Base-by-base conservation (phyloP, 306 rosid species). In the Cucumis cinereus region DNA sequence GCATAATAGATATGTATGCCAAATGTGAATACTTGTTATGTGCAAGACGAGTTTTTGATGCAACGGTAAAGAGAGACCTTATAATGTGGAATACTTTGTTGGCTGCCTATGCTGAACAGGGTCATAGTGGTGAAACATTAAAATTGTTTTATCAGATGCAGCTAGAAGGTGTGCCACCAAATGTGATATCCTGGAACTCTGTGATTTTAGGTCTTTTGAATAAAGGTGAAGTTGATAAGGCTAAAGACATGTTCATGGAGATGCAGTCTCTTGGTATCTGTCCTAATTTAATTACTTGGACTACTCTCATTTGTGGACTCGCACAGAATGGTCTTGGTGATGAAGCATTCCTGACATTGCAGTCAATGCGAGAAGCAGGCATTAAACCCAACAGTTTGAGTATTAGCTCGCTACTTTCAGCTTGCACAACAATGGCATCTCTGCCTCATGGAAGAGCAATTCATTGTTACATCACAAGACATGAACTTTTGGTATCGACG, bases 101-200 rank as follows among this genome's bases (percentile, higher is more conserved):
- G 83, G 91, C 94, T 3, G 86, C 96, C 54, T 88, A 80, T 81
- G 97, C 98, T 15, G 89, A 88, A 78, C 62, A 77, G 60, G 92
- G 96, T 50, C 82, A 81, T 64, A 87, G 89, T 75, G 94, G 94
- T 1, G 97, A 91, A 87, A 86, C 91, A 66, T 77, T 91, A 86
- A 93, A 82, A 36, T 79, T 93, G 84, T 91, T 91, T 74, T 85
- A 81, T 81, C 91, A 78, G 80, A 91, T 91, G 97, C 96, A 91
- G 85, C 80, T 87, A 64, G 92, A 91, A 56, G 77, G 90, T 3
- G 76, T 88, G 38, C 83, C 91, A 47, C 92, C 96, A 41, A 90
- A 88, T 67, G 91, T 85, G 53, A 81, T 87, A 69, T 86, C 97
- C 19, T 93, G 96, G 93, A 93, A 93, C 80, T 89, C 98, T 54